phyloP scores from a whole-genome alignment of 1,284 basidiomycete species.

The Cryptococcus neoformans region DNA sequence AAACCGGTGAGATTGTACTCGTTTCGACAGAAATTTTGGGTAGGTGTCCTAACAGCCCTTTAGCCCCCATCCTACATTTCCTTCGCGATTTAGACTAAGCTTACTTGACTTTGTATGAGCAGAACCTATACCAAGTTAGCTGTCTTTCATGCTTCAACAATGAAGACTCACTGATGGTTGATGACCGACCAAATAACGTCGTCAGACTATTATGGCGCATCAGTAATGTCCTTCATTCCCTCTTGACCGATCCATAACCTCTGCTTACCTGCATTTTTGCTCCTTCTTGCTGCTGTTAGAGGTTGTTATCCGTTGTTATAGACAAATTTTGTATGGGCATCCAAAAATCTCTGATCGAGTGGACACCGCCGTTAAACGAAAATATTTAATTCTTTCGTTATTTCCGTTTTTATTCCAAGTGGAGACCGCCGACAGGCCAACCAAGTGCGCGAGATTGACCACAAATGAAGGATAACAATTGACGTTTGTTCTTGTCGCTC shows the following conservation, averaged over 20 bases:
- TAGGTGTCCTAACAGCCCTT: conserved; percentile 64
- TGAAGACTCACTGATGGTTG: conserved; percentile 64
- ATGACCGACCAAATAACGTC: conserved; percentile 95
- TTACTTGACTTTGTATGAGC: conserved; percentile 97
- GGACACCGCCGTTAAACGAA: too few relatives aligned
- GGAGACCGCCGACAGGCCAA: background rate
- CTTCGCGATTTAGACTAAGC: conserved; percentile 35
- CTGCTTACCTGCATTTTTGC: conserved; percentile 42
- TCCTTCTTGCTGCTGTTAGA: background rate
- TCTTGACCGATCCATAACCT: too few relatives aligned
- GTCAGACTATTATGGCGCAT: conserved; percentile 61
- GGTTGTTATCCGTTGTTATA: background rate
- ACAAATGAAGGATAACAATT: background rate
- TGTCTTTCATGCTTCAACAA: background rate
- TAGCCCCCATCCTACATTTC: background rate
- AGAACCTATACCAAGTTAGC: conserved; percentile 54
- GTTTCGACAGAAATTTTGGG: conserved; percentile 97
- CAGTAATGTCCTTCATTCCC: too few relatives aligned
- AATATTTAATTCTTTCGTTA: background rate
- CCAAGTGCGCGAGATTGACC: background rate
- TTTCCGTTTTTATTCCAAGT: background rate
- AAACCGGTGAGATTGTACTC: conserved; percentile 99
- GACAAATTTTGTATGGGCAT: background rate
- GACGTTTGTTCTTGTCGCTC: background rate
- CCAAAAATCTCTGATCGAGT: too few relatives aligned